Conservation (phyloP, 2,329 filamentous ascomycete genomes). For the Akanthomyces lecanii region DNA sequence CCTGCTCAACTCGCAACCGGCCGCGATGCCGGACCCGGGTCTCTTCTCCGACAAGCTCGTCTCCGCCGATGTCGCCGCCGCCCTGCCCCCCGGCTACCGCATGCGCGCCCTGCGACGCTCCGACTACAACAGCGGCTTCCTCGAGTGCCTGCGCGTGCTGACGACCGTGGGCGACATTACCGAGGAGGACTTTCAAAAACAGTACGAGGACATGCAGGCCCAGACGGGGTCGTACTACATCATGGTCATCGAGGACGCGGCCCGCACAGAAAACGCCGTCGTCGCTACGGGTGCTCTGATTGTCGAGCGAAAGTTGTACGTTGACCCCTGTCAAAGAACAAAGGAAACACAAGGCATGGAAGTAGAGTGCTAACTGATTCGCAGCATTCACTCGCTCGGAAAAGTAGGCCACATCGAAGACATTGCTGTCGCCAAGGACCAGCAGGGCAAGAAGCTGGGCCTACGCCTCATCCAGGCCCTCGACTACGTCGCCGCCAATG, state of each 20-base stretch:
- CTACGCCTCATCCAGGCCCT: slow-evolving; percentile 90
- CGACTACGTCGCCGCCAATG: slow-evolving; percentile 79
- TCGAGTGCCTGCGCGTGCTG: slow-evolving; percentile 85
- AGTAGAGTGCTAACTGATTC: not conserved
- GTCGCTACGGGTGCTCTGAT: slow-evolving; percentile 90
- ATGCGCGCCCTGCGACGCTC: slow-evolving; percentile 73
- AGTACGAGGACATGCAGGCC: slow-evolving; percentile 75
- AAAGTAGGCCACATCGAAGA: slow-evolving; percentile 95
- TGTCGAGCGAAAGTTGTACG: slow-evolving; percentile 90
- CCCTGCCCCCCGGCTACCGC: slow-evolving; percentile 75
- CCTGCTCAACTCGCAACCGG: slow-evolving; percentile 17
- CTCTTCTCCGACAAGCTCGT: slow-evolving; percentile 78
- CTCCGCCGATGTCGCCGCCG: slow-evolving; percentile 66
- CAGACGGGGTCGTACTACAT: slow-evolving; percentile 77
- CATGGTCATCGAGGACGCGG: slow-evolving; percentile 75
- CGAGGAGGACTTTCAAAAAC: slow-evolving; percentile 67
- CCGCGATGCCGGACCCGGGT: slow-evolving; percentile 33
- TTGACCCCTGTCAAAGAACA: slow-evolving; percentile 19
- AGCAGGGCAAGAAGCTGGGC: slow-evolving; percentile 96
- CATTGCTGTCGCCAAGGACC: slow-evolving; percentile 89
- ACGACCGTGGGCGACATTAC: slow-evolving; percentile 88
- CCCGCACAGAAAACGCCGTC: slow-evolving; percentile 52
- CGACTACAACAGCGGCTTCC: slow-evolving; percentile 79
- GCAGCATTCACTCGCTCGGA: slow-evolving; percentile 73
- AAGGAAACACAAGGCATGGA: slow-evolving; percentile 15